These are phyloP conservation scores for Davidsoniella eucalypti DNA, from an alignment of 2,329 filamentous ascomycete genomes.

Conservation along the genomic window DNA sequence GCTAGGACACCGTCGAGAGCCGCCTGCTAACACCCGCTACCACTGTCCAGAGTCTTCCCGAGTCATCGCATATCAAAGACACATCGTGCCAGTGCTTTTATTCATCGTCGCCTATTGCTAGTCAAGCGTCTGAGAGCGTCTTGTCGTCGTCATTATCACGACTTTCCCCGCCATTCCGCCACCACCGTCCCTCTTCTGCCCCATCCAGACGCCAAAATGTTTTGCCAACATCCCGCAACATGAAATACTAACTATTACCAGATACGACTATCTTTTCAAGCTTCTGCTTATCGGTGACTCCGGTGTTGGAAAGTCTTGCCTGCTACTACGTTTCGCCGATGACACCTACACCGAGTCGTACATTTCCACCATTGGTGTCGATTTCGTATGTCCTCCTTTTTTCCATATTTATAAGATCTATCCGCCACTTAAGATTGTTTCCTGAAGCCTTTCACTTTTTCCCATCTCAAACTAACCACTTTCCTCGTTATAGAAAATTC, in stretches of 20 bases:
- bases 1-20: not conserved
- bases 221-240: conserved; percentile 1
- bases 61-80: too few species aligned
- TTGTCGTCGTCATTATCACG: too few species aligned
- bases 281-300: conserved; percentile 99
- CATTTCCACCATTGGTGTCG: conserved; percentile 98
- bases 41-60: too few species aligned
- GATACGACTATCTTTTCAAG: conserved; percentile 99
- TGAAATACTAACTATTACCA: conserved; percentile 23
- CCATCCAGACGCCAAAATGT: not conserved
- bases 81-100: too few species aligned
- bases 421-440: not conserved
- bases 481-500: conserved; percentile 63
- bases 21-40: not conserved
- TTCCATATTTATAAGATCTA: not conserved
- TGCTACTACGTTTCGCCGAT: conserved; percentile 94
- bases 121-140: too few species aligned
- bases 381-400: conserved; percentile 59
- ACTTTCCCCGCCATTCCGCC: not conserved
- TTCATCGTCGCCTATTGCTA: too few species aligned
- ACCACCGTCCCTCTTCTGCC: not conserved
- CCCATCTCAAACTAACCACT: conserved; percentile 13
- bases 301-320: conserved; percentile 98
- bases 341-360: conserved; percentile 99
- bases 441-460: not conserved